Evolutionary conservation across 2,329 filamentous ascomycete genomes (phyloP), one percentile per base, ranked within the genome.

Genomic region (Dactylellina sp.): DNA sequence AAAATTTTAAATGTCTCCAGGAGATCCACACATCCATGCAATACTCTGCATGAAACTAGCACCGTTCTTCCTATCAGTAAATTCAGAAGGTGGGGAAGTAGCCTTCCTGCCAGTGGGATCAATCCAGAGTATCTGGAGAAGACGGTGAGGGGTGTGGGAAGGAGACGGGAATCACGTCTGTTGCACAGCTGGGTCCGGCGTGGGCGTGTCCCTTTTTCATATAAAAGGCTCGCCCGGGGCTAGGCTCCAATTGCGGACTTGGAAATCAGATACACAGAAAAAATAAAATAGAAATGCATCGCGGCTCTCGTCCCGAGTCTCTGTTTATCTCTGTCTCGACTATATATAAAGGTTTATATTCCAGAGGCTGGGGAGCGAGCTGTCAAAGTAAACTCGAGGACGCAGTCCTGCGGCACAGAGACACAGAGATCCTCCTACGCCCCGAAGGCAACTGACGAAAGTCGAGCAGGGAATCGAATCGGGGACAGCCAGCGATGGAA

Each of bases 11-110:
- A 68, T 70, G 64, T 70, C 64, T 68, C 59, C 66, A 50, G 42
- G 28, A 66, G 70, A 74, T 74, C 70, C 70, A 74, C 70, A 50
- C 70, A 74, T 74, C 70, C 70, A 74, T 74, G 70, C 70, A 66
- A 74, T 61, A 46, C 16, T 47, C 55, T 74, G 70, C 70, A 74
- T 74, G 70, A 65, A 61, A 74, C 70, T 74, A 74, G 70, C 61
- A 65, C 70, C 46, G 55, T 74, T 66, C 70, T 74, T 66, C 61
- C 70, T 74, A 74, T 74, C 70, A 55, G 70, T 66, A 40, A 74
- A 74, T 62, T 66, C 56, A 74, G 72, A 71, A 75, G 72, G 72
- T 71, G 61, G 72, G 72, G 64, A 71, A 75, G 53, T 37, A 62
- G 46, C 22, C 25, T 61, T 55, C 32, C 63, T 61, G 55, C 52